phyloP scores from a whole-genome alignment of 2,329 filamentous ascomycete genomes.

The Neofusicoccum umdonicola region DNA sequence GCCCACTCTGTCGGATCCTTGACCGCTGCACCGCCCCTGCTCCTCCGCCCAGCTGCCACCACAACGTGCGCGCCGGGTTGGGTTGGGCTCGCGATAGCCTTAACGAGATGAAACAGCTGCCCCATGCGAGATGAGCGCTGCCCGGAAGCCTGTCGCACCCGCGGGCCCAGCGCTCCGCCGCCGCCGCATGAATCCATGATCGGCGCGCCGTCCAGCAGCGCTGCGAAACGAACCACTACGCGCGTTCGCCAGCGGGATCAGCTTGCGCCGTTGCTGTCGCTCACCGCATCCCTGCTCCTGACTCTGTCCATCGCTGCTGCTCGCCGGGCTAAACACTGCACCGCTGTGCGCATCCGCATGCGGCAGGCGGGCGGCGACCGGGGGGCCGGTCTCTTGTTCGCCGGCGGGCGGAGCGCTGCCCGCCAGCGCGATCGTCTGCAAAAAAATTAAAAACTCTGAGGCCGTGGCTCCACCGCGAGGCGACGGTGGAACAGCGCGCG shows the following conservation, averaged over 20 bases:
- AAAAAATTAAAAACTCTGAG: not conserved
- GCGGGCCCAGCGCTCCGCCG: not conserved
- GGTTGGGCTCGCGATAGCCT: conserved; percentile 7
- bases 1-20: conserved; percentile 11
- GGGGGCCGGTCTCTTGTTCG: not conserved
- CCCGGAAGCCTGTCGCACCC: not conserved
- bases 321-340: not conserved
- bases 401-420: not conserved
- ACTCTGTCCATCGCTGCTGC: not conserved
- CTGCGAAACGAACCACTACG: conserved; percentile 2
- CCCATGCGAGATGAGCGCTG: conserved; percentile 16
- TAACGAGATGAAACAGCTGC: conserved; percentile 17
- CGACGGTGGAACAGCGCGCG: not conserved
- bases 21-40: conserved; percentile 12
- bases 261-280: not conserved
- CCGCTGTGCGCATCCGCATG: not conserved
- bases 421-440: not conserved
- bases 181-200: conserved; percentile 1
- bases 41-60: conserved; percentile 3
- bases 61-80: conserved; percentile 8
- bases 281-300: not conserved
- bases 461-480: not conserved
- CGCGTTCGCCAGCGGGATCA: not conserved
- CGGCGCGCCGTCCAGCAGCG: not conserved
- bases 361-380: not conserved